Percentiles rank a stretch among this genome's conserved stretches.
Conservation (phyloP, 2,329 filamentous ascomycete genomes). For the Neopestalotiopsis clavispora region DNA sequence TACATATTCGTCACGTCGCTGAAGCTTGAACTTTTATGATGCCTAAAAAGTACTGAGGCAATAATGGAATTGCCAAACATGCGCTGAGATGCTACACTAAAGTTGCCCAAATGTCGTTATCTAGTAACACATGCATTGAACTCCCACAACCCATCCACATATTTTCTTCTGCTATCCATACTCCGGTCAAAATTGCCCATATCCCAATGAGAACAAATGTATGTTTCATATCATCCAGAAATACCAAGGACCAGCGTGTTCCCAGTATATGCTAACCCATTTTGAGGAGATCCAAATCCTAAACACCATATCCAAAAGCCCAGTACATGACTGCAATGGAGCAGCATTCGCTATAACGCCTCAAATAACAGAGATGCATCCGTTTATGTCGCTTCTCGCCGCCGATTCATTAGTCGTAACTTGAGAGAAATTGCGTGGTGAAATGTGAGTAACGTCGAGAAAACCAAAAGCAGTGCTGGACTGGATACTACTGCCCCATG, state of each 20-base stretch:
- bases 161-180: background rate
- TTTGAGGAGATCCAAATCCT: background rate
- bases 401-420: background rate
- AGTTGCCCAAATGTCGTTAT: background rate
- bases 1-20: background rate
- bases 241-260: background rate
- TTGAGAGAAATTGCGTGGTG: background rate
- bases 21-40: background rate
- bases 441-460: background rate
- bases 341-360: background rate
- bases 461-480: background rate
- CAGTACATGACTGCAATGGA: background rate
- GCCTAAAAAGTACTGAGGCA: background rate
- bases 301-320: background rate
- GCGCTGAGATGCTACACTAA: background rate
- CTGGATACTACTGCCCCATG: conserved; percentile 1
- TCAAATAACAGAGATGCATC: background rate
- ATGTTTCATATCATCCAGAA: background rate
- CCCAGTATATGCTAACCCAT: background rate
- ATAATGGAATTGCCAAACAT: background rate
- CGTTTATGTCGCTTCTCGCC: background rate
- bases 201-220: background rate
- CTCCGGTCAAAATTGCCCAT: background rate
- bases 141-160: background rate
- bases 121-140: background rate